Evolutionary conservation across 257 asterid genomes (phyloP), one percentile per base, ranked within the genome.

Genomic region (Nicotiana tabacum): DNA sequence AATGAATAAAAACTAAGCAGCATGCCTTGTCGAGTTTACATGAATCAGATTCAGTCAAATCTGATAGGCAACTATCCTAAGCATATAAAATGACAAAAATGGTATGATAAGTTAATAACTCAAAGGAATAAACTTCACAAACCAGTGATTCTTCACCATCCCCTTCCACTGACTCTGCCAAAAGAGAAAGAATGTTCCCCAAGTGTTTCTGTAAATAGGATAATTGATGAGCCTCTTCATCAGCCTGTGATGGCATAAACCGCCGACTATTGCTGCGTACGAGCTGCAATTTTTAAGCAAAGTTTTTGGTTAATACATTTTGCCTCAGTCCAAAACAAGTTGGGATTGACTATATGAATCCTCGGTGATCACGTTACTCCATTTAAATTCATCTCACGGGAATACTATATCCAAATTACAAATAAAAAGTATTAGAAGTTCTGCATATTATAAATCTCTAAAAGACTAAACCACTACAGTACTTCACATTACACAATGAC

Each of bases 201-300:
- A 93, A 81, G 90, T 96, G 99, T 83, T 93, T 94, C 83, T 96
- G 98, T 90, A 96, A 89, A 88, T 94, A 96, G 79, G 97, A 96
- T 57, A 96, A 88, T 90, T 96, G 99, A 82, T 96, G 99, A 35
- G 98, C 98, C 90, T 96, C 97, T 84, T 94, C 99, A 62, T 96
- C 99, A 21, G 90, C 91, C 86, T 92, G 97, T 24, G 99, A 96
- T 78, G 99, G 99, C 92, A 96, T 90, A 86, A 90, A 96, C 83
- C 90, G 89, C 43, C 99, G 94, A 84, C 92, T 96, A 88, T 96
- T 92, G 91, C 99, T 96, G 77, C 99, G 92, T 57, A 96, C 99
- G 85, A 96, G 89, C 99, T 95, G 97, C 89, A 87, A 5, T 64
- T 48, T 78, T 61, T 77, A 66, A 55, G 55, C 13, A 30, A 69